phyloP scores from a whole-genome alignment of 495 filamentous ascomycete genomes.

The Sphaerosporella brunnea region DNA sequence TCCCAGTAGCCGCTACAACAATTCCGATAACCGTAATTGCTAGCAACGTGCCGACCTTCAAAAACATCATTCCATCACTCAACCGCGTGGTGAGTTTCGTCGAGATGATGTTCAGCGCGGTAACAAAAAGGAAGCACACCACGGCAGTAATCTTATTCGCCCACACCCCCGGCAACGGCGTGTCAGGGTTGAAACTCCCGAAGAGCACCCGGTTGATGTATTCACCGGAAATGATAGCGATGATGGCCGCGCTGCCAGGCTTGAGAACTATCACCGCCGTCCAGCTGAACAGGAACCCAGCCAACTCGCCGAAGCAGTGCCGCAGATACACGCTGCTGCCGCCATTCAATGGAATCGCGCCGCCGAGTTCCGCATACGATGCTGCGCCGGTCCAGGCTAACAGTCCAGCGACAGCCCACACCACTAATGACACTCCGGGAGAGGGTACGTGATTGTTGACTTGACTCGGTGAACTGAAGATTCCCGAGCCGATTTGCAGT shows the following conservation, averaged over 20 bases:
- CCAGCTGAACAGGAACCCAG: slow-evolving; percentile 91
- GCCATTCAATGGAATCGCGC: slow-evolving; percentile 88
- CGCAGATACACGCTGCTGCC: slow-evolving; percentile 82
- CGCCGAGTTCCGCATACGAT: slow-evolving; percentile 88
- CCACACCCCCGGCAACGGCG: slow-evolving; percentile 48
- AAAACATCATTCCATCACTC: slow-evolving; percentile 83
- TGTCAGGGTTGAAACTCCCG: slow-evolving; percentile 54
- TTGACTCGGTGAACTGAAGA: slow-evolving; percentile 87
- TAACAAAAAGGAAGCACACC: slow-evolving; percentile 55
- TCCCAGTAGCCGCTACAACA: slow-evolving; percentile 73
- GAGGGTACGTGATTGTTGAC: slow-evolving; percentile 88
- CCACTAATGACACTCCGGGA: slow-evolving; percentile 71
- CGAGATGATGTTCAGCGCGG: slow-evolving; percentile 72
- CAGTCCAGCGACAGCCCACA: slow-evolving; percentile 78
- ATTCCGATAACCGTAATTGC: slow-evolving; percentile 78
- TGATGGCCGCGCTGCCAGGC: slow-evolving; percentile 82
- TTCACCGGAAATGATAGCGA: slow-evolving; percentile 94
- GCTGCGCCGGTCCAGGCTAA: slow-evolving; percentile 93
- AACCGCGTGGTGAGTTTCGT: slow-evolving; percentile 70
- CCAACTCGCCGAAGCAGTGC: slow-evolving; percentile 87
- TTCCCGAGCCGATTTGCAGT: slow-evolving; percentile 90
- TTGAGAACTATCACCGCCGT: slow-evolving; percentile 86
- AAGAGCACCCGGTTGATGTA: slow-evolving; percentile 62
- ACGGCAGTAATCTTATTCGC: slow-evolving; percentile 80
- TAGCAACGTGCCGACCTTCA: slow-evolving; percentile 82